Evolutionary conservation across 176 grass and related monocot genomes (phyloP).

Genomic region (Bothriochloa decipiens): DNA sequence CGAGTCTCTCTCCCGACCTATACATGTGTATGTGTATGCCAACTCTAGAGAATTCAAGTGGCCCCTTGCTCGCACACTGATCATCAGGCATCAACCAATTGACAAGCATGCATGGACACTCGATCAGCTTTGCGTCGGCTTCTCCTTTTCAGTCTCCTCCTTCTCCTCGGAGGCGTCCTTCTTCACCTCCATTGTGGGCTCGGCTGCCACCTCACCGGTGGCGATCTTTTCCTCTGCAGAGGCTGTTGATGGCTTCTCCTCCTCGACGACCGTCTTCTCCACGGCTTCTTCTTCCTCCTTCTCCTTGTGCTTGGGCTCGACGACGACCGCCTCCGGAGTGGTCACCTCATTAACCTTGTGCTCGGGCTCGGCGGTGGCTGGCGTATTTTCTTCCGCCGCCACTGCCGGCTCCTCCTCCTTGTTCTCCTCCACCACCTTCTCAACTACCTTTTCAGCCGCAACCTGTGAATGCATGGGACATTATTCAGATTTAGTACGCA

Average conservation of each 20-base stretch:
- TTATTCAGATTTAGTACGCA: not conserved
- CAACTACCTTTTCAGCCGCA: constrained; percentile 26
- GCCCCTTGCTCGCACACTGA: not conserved
- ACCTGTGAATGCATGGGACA: not conserved
- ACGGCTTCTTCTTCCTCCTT: not conserved
- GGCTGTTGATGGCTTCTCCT: constrained; percentile 40
- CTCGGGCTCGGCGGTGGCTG: not conserved
- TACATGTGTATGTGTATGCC: not conserved
- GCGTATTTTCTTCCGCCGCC: too few species aligned
- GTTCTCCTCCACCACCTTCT: constrained; percentile 35
- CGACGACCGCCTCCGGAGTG: not conserved
- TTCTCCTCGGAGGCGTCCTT: not conserved
- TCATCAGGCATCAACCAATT: not conserved
- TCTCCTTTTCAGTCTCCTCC: not conserved
- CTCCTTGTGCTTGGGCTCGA: not conserved
- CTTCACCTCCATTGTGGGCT: not conserved
- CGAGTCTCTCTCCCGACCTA: not conserved
- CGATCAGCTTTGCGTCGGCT: constrained; percentile 31
- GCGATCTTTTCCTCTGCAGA: not conserved
- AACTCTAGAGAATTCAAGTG: constrained; percentile 28
- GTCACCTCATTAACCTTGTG: not conserved
- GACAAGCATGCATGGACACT: not conserved
- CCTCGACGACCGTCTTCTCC: constrained; percentile 27
- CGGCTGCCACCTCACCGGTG: not conserved
- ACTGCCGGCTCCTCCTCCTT: constrained; percentile 20